Percentiles rank a stretch among this genome's conserved stretches.
phyloP scores from a whole-genome alignment of 1,284 basidiomycete species.

The Boletus mariae region DNA sequence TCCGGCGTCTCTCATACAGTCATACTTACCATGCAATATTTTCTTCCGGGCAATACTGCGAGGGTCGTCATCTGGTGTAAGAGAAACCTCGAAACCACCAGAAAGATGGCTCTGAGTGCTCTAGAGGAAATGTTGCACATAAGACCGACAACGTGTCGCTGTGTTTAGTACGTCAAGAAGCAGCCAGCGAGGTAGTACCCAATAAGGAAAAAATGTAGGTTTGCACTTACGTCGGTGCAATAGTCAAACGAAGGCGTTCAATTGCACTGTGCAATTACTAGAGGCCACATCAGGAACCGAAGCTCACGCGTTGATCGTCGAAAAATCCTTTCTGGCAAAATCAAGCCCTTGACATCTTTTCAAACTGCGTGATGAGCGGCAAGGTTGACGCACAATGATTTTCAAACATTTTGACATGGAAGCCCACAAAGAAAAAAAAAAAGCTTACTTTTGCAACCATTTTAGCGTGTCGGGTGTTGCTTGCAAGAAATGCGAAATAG shows the following conservation, averaged over 20 bases:
- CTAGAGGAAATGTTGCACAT: constrained; percentile 1
- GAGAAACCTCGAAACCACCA: constrained; percentile 8
- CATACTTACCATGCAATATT: constrained; percentile 6
- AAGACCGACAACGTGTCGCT: constrained; percentile 19
- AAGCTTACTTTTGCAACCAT: background rate
- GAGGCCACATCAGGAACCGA: constrained; percentile 25
- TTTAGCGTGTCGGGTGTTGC: background rate
- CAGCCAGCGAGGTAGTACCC: background rate
- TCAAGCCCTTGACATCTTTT: constrained; percentile 21
- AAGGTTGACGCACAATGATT: constrained; percentile 5
- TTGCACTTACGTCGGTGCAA: constrained; percentile 15
- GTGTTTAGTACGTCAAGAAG: constrained; percentile 26
- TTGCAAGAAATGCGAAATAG: constrained; percentile 2
- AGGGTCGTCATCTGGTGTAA: background rate
- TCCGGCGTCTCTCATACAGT: no score
- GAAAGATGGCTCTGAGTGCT: constrained; percentile 3
- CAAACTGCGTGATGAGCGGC: constrained; percentile 11
- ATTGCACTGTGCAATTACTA: background rate
- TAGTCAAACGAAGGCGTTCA: constrained; percentile 5
- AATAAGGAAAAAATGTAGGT: constrained; percentile 4
- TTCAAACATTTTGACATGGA: background rate
- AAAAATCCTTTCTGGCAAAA: constrained; percentile 19
- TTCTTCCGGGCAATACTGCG: constrained; percentile 8
- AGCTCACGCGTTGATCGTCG: constrained; percentile 27
- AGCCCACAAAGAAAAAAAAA: background rate